Evolutionary conservation across 2,329 filamentous ascomycete species (phyloP), one percentile per base, ranked within the genome.

Genomic region (Trichoderma endophyticum): DNA sequence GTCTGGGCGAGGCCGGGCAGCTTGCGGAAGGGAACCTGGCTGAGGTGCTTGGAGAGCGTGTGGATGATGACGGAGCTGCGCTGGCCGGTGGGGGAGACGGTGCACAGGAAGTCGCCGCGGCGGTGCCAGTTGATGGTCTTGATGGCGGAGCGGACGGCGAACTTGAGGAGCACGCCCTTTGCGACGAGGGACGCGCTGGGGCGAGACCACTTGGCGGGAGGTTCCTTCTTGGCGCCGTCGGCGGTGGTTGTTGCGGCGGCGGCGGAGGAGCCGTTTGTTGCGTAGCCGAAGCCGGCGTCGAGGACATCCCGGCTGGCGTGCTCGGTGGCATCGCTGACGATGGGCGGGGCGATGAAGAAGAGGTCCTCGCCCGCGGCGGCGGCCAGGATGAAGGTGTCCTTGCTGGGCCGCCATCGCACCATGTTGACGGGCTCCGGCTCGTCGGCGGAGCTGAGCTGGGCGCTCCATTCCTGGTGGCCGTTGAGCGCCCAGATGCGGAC

Each of bases 81-180:
- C 79, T 93, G 90, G 36, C 92, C 92, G 14, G 88, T 87, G 1
- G 96, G 94, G 64, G 94, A 97, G 26, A 98, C 94, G 1, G 95
- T 97, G 76, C 93, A 92, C 78, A 99, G 92, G 84, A 98, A 98
- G 80, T 98, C 95, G 76, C 96, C 96, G 73, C 93, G 91, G 72
- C 95, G 89, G 83, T 99, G 97, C 94, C 95, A 99, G 80, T 90
- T 92, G 77, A 99, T 90, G 15, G 93, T 91, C 84, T 97, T 98
- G 79, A 97, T 89, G 2, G 90, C 87, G 64, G 93, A 89, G 74
- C 92, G 89, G 14, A 98, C 91, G 7, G 93, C 94, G 71, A 93
- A 89, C 78, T 93, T 92, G 73, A 97, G 88, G 54, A 95, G 86
- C 3, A 98, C 92, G 61, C 95, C 92, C 72, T 91, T 89, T 69